Base-by-base conservation (phyloP, 495 filamentous ascomycete genomes). In the Penicillium manginii region DNA sequence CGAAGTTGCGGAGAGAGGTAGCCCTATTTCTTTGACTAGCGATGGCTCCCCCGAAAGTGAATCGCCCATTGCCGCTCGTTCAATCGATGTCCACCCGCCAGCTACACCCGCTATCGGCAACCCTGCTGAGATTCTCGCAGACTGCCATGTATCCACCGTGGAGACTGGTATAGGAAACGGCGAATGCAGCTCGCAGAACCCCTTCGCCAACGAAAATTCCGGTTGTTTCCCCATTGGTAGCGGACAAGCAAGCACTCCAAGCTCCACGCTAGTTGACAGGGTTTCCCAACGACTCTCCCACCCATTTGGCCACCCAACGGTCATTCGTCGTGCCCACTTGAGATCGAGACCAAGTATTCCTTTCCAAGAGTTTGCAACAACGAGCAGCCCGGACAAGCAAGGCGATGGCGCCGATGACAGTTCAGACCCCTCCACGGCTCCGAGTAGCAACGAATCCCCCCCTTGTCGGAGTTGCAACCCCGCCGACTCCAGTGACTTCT, bases 241-340 rank as follows among this genome's bases (percentile, higher is more conserved):
- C 42, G 56, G 57, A n/a, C 37, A 57, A 22, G 32, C 61, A 51
- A 52, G 48, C 48, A 40, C 31, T n/a, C 48, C 61, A 47, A 56
- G 64, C 52, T 50, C 70, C 22, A 73, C 65, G 46, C 66, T 82
- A 17, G 66, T 75, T 50, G 66, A 73, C 46, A 76, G 79, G 29
- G 62, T 86, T 17, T 77, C 81, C 2, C 74, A 74, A 35, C 84
- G 75, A 58, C 48, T 86, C 18, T 85, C 82, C 0, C 66, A 69
- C 11, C 70, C 79, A 3, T 78, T 86, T 57, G 77, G 77, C 0
- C 75, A 79, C 26, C 76, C 79, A 18, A 87, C 84, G 14, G 78
- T 86, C 4, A 78, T 87, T 40, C 82, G 76, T 50, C 81, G 82
- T 12, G 71, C 75, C 0, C 72, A 79, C 55, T 64, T 79, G 11